phyloP scores from a whole-genome alignment of 371 early-diverging fungal genomes.

The Nosema bombycis region DNA sequence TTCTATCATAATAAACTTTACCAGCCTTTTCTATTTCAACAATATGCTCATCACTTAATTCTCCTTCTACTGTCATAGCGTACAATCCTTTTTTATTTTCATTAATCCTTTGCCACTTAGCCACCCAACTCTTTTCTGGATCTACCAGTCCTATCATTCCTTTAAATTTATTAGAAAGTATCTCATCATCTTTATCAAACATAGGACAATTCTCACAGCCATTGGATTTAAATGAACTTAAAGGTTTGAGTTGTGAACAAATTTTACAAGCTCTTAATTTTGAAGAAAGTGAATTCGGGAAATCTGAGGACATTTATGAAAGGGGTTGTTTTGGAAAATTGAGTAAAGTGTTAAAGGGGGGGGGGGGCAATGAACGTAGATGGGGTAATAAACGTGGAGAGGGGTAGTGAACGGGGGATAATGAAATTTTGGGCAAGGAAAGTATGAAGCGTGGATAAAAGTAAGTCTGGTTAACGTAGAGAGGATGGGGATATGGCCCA shows the following conservation, averaged over 20 bases:
- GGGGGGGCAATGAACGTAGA: too few species aligned
- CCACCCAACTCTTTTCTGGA: constrained; percentile 61
- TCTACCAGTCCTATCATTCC: constrained; percentile 58
- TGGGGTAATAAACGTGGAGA: too few species aligned
- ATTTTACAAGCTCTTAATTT: background rate
- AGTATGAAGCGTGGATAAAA: background rate
- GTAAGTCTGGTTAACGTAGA: too few species aligned
- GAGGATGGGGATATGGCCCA: too few species aligned
- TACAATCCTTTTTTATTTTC: constrained; percentile 59
- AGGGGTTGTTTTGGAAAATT: too few species aligned
- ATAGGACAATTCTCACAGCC: constrained; percentile 64
- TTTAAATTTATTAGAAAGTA: constrained; percentile 44
- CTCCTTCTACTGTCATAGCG: constrained; percentile 64
- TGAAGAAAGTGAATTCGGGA: background rate
- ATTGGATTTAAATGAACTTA: constrained; percentile 12
- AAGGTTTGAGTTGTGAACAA: background rate
- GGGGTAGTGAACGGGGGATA: too few species aligned
- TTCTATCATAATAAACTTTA: constrained; percentile 54
- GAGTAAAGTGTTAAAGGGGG: too few species aligned
- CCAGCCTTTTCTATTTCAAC: constrained; percentile 60
- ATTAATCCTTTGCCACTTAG: constrained; percentile 64
- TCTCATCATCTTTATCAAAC: constrained; percentile 43
- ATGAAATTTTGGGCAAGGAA: constrained; percentile 1
- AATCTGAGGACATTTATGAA: too few species aligned
- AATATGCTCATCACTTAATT: constrained; percentile 58